Evolutionary conservation across 2,329 filamentous ascomycete genomes (phyloP), one percentile per base, ranked within the genome.

Genomic region (Tetracladium maxilliforme): DNA sequence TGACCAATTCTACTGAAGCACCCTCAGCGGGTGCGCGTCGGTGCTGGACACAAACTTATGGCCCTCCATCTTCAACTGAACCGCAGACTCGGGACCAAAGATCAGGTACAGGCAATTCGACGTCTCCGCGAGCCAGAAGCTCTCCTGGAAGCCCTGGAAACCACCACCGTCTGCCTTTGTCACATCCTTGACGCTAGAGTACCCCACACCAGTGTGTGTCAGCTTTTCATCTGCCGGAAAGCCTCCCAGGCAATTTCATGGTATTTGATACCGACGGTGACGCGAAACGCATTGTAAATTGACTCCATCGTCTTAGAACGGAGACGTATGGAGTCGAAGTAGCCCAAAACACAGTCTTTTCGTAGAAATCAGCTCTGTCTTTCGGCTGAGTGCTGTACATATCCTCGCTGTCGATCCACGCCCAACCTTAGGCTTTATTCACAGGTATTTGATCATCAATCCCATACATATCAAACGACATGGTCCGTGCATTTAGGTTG

Each of bases 91-190:
- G 18, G 11, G 8, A 19, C 18, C 18, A 11, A 8, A 8, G 8
- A 77, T 75, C 37, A 87, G 45, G 50, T 77, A 87, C 27, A 64
- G 54, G 45, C 90, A 87, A 58, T 92, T 90, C 44, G 90, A 47
- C 34, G 82, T 75, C 55, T 90, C 81, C 0, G 81, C 81, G 44
- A 87, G 81, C 58, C 78, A 74, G 52, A 86, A 90, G 40, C 75
- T 83, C 54, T 90, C 78, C 58, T 83, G 76, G 43, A 73, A 71
- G 43, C 90, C 66, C 18, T 51, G 46, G 30, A 62, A 67, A 2
- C 48, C 45, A 3, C 74, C 76, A 9, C 78, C 78, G 14, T 55
- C 58, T 7, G 41, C 20, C 5, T 48, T 49, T 31, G 75, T 78
- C 24, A 90, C 78, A 40, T 87, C 49, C 0, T 39, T 46, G 26